phyloP scores from a whole-genome alignment of 75 land plant species.

The Adiantum capillusveneris region DNA sequence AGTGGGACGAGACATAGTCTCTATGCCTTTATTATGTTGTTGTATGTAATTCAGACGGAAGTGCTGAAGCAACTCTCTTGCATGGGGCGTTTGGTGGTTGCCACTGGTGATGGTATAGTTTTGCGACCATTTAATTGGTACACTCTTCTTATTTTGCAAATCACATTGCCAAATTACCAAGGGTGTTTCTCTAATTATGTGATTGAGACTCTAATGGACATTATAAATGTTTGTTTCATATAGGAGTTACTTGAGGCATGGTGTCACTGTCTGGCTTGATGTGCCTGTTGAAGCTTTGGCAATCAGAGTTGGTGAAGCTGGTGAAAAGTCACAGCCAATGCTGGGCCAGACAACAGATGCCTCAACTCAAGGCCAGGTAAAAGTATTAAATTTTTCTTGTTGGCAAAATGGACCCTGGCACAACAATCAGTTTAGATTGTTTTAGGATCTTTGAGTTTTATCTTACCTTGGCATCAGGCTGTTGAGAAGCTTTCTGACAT shows the following conservation, averaged over 20 bases:
- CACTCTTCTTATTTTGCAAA: neutral
- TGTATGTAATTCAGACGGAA: constrained; percentile 12
- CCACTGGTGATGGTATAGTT: constrained; percentile 34
- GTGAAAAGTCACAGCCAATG: constrained; percentile 13
- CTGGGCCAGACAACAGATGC: constrained; percentile 2
- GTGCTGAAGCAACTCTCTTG: constrained; percentile 30
- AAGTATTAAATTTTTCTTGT: neutral
- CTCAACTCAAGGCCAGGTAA: neutral
- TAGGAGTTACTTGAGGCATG: constrained; percentile 37
- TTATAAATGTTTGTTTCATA: neutral
- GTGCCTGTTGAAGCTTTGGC: constrained; percentile 28
- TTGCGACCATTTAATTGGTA: constrained; percentile 25
- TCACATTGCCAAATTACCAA: neutral
- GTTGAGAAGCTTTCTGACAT: constrained; percentile 10
- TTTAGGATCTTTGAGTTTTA: neutral
- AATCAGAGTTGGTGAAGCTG: constrained; percentile 15
- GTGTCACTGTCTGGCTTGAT: constrained; percentile 31
- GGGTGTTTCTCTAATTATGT: neutral
- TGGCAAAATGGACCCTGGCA: neutral
- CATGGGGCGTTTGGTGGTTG: constrained; percentile 27
- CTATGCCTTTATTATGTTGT: neutral
- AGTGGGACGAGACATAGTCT: too few species aligned
- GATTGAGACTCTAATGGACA: neutral
- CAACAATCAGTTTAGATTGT: too few species aligned
- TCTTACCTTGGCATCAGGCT: constrained; percentile 5